Percentiles rank a stretch among this genome's conserved stretches.
Evolutionary conservation across 192 early-diverging fungal genomes (phyloP).

Genomic region (Irineochytrium annulatum): DNA sequence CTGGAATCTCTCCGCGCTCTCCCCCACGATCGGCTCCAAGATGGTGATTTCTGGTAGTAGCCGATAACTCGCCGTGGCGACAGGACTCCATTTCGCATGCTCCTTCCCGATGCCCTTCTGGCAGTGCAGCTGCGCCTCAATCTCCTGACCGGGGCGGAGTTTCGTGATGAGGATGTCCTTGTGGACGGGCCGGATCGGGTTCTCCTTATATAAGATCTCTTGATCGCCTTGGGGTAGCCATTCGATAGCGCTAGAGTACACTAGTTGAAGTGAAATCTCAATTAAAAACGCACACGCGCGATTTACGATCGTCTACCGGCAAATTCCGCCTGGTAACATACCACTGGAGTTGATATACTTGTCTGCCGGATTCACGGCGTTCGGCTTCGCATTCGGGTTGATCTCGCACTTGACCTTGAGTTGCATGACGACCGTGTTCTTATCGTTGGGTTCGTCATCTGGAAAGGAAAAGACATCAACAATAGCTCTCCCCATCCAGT

Average conservation of each 20-base stretch:
- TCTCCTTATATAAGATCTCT: constrained; percentile 58
- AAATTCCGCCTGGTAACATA: constrained; percentile 26
- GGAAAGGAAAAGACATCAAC: constrained; percentile 12
- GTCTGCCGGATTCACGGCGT: too few relatives aligned
- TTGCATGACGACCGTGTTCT: constrained; percentile 91
- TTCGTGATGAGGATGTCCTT: constrained; percentile 93
- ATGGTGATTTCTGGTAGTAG: constrained; percentile 89
- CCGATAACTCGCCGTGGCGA: constrained; percentile 92
- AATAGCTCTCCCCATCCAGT: neutral
- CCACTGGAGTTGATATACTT: constrained; percentile 69
- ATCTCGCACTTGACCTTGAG: constrained; percentile 68
- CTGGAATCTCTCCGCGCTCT: constrained; percentile 75
- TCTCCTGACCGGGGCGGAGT: constrained; percentile 84
- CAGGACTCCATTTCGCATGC: constrained; percentile 97
- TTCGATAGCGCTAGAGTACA: constrained; percentile 68
- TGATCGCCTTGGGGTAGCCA: constrained; percentile 96
- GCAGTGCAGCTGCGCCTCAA: constrained; percentile 81
- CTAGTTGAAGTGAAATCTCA: constrained; percentile 31
- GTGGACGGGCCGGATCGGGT: constrained; percentile 72
- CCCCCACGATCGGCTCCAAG: constrained; percentile 75
- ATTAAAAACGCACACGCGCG: constrained; percentile 5
- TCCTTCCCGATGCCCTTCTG: constrained; percentile 91
- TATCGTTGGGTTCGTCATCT: constrained; percentile 79
- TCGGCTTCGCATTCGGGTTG: constrained; percentile 57
- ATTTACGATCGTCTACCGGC: too few relatives aligned